Percentiles rank a stretch among this genome's conserved stretches.
Evolutionary conservation across 306 rosid genomes (phyloP).

Genomic region (Quercus engelmannii): DNA sequence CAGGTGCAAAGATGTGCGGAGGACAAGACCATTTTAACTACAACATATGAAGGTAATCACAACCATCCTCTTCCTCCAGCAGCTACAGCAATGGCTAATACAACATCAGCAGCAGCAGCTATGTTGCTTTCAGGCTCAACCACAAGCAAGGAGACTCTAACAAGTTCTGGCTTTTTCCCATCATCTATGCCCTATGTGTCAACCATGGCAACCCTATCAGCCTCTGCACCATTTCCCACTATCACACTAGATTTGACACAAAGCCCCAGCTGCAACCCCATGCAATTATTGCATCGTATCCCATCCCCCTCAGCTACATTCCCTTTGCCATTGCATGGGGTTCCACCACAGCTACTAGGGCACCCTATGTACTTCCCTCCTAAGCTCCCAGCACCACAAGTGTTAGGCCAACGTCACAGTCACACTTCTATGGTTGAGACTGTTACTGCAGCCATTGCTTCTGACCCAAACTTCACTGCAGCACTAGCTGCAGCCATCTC

Average conservation of each 20-base stretch:
- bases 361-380: slow-evolving; percentile 29
- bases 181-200: slow-evolving; percentile 33
- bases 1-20: slow-evolving; percentile 70
- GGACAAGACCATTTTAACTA: slow-evolving; percentile 43
- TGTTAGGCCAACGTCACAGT: slow-evolving; percentile 12
- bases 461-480: slow-evolving; percentile 51
- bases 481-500: slow-evolving; percentile 59
- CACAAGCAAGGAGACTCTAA: slow-evolving; percentile 16
- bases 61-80: slow-evolving; percentile 59
- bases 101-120: slow-evolving; percentile 54
- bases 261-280: neutral
- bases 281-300: slow-evolving; percentile 17
- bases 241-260: slow-evolving; percentile 52
- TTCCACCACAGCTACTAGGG: slow-evolving; percentile 16
- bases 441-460: slow-evolving; percentile 44
- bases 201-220: slow-evolving; percentile 41
- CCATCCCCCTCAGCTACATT: neutral
- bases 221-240: slow-evolving; percentile 49
- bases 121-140: slow-evolving; percentile 45
- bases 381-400: slow-evolving; percentile 16
- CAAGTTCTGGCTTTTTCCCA: slow-evolving; percentile 26
- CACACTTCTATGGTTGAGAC: slow-evolving; percentile 27
- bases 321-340: slow-evolving; percentile 34
- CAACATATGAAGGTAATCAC: slow-evolving; percentile 70
- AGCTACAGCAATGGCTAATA: slow-evolving; percentile 44